Base-by-base conservation (phyloP, 768 basidiomycete species). In the Serendipita sp. region DNA sequence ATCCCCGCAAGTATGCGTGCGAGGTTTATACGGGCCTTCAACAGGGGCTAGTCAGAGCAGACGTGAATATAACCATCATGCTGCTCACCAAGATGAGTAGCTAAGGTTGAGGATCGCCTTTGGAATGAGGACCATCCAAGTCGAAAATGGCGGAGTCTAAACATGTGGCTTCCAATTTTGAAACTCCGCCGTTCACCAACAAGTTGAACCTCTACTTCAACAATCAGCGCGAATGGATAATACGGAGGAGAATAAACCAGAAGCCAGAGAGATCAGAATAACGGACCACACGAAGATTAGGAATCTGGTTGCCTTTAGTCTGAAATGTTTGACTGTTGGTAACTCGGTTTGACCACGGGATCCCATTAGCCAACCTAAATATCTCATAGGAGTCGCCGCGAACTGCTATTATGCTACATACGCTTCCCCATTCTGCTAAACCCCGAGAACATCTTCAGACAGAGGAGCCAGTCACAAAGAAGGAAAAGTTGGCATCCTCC, bases 1-100 rank as follows among this genome's bases (percentile, higher is more conserved):
- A 5, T 81, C 73, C 33, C 79, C 82, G 68, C 86, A 87, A 33
- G 72, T 72, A 70, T 90, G 88, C 1, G 88, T 85, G 14, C 81
- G 77, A 2, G 64, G 65, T 0, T 82, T 78, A 73, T 77, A 86
- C 3, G 85, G 83, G 0, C 77, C 84, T 84, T 62, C 56, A 63
- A 9, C 45, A 20, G 5, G n/a, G n/a, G 9, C 26, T 7, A 20
- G 2, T 48, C n/a, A 48, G 45, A 48, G 5, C 9, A 7, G 20
- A 20, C n/a, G n/a, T 9, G n/a, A 28, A 7, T 28, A 28, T 5
- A n/a, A 20, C 26, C n/a, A 48, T 9, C n/a, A 48, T 9, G 5
- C 20, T n/a, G n/a, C 43, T 34, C 14, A 61, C 38, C 42, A 31
- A 61, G 60, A 28, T 43, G 63, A 62, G 26, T 14, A 20, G 63